Base-by-base conservation (phyloP, 768 basidiomycete species). In the Epithele typhae region DNA sequence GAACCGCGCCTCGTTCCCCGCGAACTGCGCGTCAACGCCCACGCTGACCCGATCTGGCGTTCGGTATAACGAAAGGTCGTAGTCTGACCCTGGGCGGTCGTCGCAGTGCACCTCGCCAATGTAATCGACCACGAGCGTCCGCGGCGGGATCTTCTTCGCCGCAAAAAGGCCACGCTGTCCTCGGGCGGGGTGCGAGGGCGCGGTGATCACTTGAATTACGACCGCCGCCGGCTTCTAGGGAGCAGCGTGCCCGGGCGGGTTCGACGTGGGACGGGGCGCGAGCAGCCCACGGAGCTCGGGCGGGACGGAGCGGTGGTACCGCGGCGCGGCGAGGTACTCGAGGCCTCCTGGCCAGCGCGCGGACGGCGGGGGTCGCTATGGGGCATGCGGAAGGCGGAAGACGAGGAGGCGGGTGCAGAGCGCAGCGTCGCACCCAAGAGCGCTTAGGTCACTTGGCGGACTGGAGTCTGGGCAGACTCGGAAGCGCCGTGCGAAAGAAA, bases 1-100 rank as follows among this genome's bases (percentile, higher is more conserved):
- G 61, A 95, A 93, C 58, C 93, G 72, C 1, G 84, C 85, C 63
- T 92, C 89, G 65, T 94, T 96, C 23, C 93, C 93, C 71, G 78
- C 78, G 3, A 36, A 54, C 23, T 71, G 70, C 17, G 92, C 91
- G 61, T 96, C 92, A 33, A 88, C 72, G 1, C 91, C 92, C 17
- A 93, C 76, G 57, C 71, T 83, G 33, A 76, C 59, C 7, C 78
- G 79, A 42, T 74, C 70, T 46, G 69, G 65, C 40, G 75, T 67
- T 27, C 81, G 83, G 61, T 77, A 71, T n/a, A 95, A 73, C 12
- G 84, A 91, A 21, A 95, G 70, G 64, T 95, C 93, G 60, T 95
- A 95, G 64, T 94, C 84, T n/a, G 87, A 87, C 25, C 74, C 66
- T 21, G 71, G 72, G 43, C 87, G 78, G 34, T 79, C 79, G 52